Evolutionary conservation across 2,329 filamentous ascomycete species (phyloP), one percentile per base, ranked within the genome.

Genomic region (Huntiella savannae): DNA sequence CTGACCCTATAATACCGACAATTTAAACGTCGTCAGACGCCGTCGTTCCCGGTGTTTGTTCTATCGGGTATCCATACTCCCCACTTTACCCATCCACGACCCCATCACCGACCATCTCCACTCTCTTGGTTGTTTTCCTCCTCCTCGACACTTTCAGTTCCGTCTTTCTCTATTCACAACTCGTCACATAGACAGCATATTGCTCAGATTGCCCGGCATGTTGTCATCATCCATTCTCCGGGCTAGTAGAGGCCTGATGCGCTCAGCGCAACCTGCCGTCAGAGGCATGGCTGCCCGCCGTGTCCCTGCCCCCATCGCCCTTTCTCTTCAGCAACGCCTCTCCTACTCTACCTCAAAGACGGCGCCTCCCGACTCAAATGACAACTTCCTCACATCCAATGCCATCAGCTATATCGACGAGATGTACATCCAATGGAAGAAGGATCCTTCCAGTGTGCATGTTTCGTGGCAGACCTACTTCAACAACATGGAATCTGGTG

Each of bases 391-490:
- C 51, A 84, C 86, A 53, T 91, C 91, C 55, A 96, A 84, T 70
- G 91, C 88, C 51, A 91, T 91, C 65, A 95, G 93, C 69, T 98
- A 98, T 68, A 85, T 98, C 61, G 91, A 98, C 64, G 91, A 95
- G 70, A 98, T 98, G 91, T 98, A 98, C 66, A 70, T 95, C 69
- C 79, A 87, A 61, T 98, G 91, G 91, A 94, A 88, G 67, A 71
- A 82, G 53, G 86, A 98, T 57, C 87, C 91, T 45, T 74, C 77
- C 57, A 94, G 84, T 60, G 91, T 98, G 50, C 91, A 98, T 65
- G 73, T 94, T 57, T 98, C 91, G 62, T 98, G 91, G 91, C 88
- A 94, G 68, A 79, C 92, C 60, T 98, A 98, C 74, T 98, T 98
- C 75, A 84, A 79, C 68, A 98, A 98, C 68, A 95, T 98, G 82